Conservation (phyloP, 179 eudicot species). For the Vitellaria paradoxa region DNA sequence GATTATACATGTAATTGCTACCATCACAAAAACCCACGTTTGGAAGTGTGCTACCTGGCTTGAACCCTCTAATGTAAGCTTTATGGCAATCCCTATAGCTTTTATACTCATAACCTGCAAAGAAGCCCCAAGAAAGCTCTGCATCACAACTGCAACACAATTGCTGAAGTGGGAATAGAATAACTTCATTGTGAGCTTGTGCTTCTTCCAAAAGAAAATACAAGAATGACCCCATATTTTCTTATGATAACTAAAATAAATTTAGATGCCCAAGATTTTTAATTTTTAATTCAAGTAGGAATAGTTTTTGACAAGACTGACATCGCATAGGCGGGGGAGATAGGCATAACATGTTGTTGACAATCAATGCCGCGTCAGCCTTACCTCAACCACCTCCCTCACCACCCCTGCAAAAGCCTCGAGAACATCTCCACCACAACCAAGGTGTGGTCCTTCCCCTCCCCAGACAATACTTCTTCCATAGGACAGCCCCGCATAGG, state of each 20-base stretch:
- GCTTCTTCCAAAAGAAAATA: background rate
- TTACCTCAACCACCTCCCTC: too few species aligned
- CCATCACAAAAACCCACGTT: constrained; percentile 86
- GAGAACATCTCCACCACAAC: too few species aligned
- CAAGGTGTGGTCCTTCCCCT: too few species aligned
- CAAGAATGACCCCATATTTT: background rate
- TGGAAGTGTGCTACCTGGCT: constrained; percentile 67
- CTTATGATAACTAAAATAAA: background rate
- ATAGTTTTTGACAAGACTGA: background rate
- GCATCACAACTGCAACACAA: background rate
- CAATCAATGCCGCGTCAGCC: too few species aligned
- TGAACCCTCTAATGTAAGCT: constrained; percentile 81
- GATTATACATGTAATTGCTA: constrained; percentile 69
- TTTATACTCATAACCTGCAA: constrained; percentile 92
- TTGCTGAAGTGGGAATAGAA: background rate
- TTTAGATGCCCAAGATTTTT: background rate
- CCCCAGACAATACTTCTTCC: too few species aligned
- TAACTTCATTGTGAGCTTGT: background rate
- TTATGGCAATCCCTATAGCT: constrained; percentile 90
- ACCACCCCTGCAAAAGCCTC: too few species aligned
- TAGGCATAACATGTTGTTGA: background rate
- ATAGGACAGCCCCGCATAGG: too few species aligned
- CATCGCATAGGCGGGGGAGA: background rate
- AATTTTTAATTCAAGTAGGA: too few species aligned
- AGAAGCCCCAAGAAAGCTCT: constrained; percentile 14